Conservation (phyloP, 768 basidiomycete species). For the Phylloporus arenicola region DNA sequence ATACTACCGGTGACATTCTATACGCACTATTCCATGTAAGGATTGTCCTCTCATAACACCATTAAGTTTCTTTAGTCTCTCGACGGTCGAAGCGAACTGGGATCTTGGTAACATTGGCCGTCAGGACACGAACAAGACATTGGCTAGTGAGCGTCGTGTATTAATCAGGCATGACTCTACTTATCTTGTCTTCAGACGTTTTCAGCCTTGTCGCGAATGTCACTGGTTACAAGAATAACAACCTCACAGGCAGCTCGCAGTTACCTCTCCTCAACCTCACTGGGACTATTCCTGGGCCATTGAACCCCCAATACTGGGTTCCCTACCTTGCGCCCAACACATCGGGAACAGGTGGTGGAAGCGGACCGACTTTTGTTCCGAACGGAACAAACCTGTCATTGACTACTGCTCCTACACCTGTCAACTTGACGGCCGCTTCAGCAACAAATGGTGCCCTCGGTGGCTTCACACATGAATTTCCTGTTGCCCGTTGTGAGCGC, state of each 20-base stretch:
- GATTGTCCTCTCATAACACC: not conserved
- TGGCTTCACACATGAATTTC: constrained; percentile 1
- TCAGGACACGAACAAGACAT: constrained; percentile 44
- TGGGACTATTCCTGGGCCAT: constrained; percentile 35
- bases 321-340: constrained; percentile 39
- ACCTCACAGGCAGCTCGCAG: constrained; percentile 21
- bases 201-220: constrained; percentile 44
- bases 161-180: not conserved
- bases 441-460: constrained; percentile 5
- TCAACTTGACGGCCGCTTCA: constrained; percentile 32
- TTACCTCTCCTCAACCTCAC: constrained; percentile 37
- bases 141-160: constrained; percentile 7
- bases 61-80: constrained; percentile 27
- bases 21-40: constrained; percentile 48
- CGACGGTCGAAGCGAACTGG: constrained; percentile 58
- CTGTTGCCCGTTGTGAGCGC: constrained; percentile 5
- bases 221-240: constrained; percentile 42
- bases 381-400: constrained; percentile 28
- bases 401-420: constrained; percentile 32
- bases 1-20: constrained; percentile 51
- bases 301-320: constrained; percentile 34
- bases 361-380: constrained; percentile 35
- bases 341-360: constrained; percentile 35
- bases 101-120: constrained; percentile 52
- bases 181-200: constrained; percentile 34